Evolutionary conservation across 2,329 filamentous ascomycete species (phyloP), one percentile per base, ranked within the genome.

Genomic region (Neobulgaria alba): DNA sequence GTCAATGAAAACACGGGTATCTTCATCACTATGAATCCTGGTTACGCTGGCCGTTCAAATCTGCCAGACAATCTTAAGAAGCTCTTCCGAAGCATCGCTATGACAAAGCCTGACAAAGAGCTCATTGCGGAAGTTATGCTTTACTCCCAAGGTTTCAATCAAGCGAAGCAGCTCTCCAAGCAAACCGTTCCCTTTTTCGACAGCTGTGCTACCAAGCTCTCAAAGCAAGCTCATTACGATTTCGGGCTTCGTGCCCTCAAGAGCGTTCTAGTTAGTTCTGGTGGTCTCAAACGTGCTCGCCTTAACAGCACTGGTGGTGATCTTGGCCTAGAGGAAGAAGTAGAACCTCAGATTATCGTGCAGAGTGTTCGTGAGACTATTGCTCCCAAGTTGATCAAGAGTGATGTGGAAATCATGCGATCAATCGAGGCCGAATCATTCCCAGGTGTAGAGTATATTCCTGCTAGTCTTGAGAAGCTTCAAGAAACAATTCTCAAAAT

Each of bases 1-100:
- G 92, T 99, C 52, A 93, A 95, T 57, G 73, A 75, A 46, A 94
- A 95, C 60, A 96, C 93, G 37, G 92, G 92, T 54, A 92, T 99
- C 61, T 99, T 99, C 69, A 98, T 99, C 62, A 99, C 92, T 29
- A 98, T 99, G 93, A 99, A 99, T 63, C 92, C 92, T 62, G 92
- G 92, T 38, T 99, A 99, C 65, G 92, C 92, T 39, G 92, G 92
- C 42, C 86, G 92, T 64, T 99, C 92, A 36, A 98, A 98, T 65
- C 68, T 99, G 57, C 92, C 92, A 2, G 92, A 99, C 67, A 99
- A 99, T 62, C 66, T 99, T 68, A 99, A 99, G 78, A 99, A 98
- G 67, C 72, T 99, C 30, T 99, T 99, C 78, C 82, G 93, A 60
- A 98, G 92, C 58, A 89, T 99, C 38, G 92, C 92, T 48, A 99